Percentiles rank a stretch among this genome's conserved stretches.
phyloP scores from a whole-genome alignment of 2,329 filamentous ascomycete species.

The Arthrobotrys entomopaga region DNA sequence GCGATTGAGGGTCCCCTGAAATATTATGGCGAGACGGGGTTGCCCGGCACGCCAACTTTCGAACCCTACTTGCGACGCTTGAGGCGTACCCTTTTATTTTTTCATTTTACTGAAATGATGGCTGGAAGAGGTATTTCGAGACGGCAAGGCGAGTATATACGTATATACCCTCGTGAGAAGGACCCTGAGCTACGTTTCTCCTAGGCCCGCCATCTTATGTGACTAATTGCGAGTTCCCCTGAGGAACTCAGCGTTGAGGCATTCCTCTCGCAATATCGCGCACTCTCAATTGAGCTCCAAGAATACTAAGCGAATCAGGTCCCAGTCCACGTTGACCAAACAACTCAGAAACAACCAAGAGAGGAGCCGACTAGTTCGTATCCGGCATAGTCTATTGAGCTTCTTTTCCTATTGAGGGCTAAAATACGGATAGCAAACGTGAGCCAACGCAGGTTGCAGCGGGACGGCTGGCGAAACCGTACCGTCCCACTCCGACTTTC shows the following conservation, averaged over 20 bases:
- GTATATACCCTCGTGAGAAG: slow-evolving; percentile 6
- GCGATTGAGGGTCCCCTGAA: neutral
- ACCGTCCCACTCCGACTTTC: slow-evolving; percentile 43
- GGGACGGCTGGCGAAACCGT: slow-evolving; percentile 40
- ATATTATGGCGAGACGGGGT: neutral
- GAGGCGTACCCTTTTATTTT: neutral
- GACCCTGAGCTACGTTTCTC: neutral
- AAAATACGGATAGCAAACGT: slow-evolving; percentile 21
- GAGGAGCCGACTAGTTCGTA: slow-evolving; percentile 23
- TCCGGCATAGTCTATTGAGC: slow-evolving; percentile 31
- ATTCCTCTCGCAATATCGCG: slow-evolving; percentile 2
- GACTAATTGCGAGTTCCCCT: slow-evolving; percentile 32
- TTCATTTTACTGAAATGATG: neutral
- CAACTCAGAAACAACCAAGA: slow-evolving; percentile 46
- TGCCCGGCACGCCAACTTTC: too few relatives aligned
- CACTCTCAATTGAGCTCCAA: slow-evolving; percentile 17
- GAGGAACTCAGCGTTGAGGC: neutral
- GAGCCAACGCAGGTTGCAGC: slow-evolving; percentile 32
- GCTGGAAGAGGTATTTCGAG: neutral
- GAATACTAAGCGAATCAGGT: slow-evolving; percentile 32
- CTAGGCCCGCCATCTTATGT: neutral
- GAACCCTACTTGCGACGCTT: neutral
- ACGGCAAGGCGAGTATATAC: slow-evolving; percentile 36
- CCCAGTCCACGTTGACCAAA: slow-evolving; percentile 43
- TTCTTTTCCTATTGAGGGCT: slow-evolving; percentile 17